Evolutionary conservation across 352 stramenopile genomes (phyloP).

Genomic region (Hyaloperonospora arabidopsidis): DNA sequence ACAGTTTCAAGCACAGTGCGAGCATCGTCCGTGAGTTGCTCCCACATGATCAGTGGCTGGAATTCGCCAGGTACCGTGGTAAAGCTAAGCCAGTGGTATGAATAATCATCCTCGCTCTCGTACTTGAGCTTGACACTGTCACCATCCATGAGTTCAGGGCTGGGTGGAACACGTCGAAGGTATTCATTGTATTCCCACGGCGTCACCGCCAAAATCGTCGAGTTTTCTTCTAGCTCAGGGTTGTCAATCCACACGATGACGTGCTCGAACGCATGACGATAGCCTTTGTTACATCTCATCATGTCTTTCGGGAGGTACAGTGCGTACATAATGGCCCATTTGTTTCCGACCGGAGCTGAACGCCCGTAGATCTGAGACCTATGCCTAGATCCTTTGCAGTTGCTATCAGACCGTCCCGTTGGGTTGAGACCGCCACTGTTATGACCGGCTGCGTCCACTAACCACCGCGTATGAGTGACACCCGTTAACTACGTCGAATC

Average conservation of each 20-base stretch:
- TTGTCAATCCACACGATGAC: constrained; percentile 21
- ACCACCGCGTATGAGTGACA: constrained; percentile 20
- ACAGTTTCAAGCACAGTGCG: constrained; percentile 8
- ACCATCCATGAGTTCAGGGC: constrained; percentile 4
- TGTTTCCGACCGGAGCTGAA: neutral
- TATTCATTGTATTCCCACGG: constrained; percentile 5
- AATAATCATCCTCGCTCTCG: neutral
- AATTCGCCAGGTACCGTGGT: constrained; percentile 9
- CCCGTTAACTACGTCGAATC: constrained; percentile 7
- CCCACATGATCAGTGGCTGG: constrained; percentile 18
- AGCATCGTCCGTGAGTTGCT: constrained; percentile 16
- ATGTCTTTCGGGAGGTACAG: constrained; percentile 18
- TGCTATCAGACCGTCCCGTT: constrained; percentile 3
- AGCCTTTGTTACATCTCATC: neutral
- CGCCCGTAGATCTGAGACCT: constrained; percentile 19
- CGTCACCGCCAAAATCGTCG: constrained; percentile 12
- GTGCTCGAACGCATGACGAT: constrained; percentile 20
- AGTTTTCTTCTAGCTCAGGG: constrained; percentile 4
- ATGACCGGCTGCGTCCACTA: constrained; percentile 6
- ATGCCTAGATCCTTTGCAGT: constrained; percentile 9
- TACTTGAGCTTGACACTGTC: constrained; percentile 14
- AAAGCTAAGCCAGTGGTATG: constrained; percentile 5
- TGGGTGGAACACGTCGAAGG: constrained; percentile 6
- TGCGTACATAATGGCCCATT: constrained; percentile 16
- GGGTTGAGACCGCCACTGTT: constrained; percentile 9